phyloP scores from a whole-genome alignment of 2,329 filamentous ascomycete species.

The Aspergillus pseudotamarii region DNA sequence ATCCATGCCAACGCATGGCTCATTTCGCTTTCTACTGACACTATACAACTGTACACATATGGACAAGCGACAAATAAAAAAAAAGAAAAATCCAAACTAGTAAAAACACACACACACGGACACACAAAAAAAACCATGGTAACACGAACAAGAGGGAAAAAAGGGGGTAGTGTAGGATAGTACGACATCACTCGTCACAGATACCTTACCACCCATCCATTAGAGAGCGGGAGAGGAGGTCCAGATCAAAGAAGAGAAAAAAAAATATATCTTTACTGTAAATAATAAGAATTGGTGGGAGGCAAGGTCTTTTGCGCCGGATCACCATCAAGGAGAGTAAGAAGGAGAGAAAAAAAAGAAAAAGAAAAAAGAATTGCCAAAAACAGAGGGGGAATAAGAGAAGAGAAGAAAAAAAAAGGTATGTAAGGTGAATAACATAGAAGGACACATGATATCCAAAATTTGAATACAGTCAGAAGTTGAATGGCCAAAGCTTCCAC shows the following conservation, averaged over 20 bases:
- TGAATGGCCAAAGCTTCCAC: constrained; percentile 19
- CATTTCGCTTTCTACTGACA: constrained; percentile 20
- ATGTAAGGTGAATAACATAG: constrained; percentile 26
- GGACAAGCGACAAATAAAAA: not conserved
- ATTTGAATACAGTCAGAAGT: constrained; percentile 26
- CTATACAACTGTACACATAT: constrained; percentile 29
- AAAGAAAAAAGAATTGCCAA: constrained; percentile 21
- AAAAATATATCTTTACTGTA: constrained; percentile 11
- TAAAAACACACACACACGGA: not conserved
- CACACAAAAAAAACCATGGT: not conserved
- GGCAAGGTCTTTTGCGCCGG: constrained; percentile 13
- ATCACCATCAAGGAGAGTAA: constrained; percentile 27
- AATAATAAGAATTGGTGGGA: constrained; percentile 19
- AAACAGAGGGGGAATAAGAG: constrained; percentile 42
- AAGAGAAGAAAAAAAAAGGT: constrained; percentile 27
- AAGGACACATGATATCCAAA: constrained; percentile 19
- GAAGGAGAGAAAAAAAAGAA: constrained; percentile 13
- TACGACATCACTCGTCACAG: constrained; percentile 27
- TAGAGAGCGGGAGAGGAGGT: constrained; percentile 15
- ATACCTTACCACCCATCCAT: constrained; percentile 27
- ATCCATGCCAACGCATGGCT: constrained; percentile 7
- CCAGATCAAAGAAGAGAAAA: constrained; percentile 19
- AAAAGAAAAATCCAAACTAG: not conserved
- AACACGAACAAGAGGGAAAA: not conserved
- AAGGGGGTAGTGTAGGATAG: constrained; percentile 16